Conservation (phyloP, 116 monocot genomes). For the Iris pallida region DNA sequence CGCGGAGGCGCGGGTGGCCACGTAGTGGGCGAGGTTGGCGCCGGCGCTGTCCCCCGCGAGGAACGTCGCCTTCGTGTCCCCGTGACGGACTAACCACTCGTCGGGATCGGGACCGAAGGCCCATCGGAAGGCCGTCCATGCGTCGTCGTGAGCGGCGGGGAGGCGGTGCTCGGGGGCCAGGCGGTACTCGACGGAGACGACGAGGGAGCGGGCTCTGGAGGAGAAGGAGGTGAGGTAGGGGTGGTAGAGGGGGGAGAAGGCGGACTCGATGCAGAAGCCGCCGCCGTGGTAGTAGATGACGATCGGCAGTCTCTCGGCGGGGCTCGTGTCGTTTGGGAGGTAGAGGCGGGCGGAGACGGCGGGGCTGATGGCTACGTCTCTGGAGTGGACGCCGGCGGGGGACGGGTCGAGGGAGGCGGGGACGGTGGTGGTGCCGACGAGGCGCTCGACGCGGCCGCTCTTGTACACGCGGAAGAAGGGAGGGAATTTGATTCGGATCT, state of each 20-base stretch:
- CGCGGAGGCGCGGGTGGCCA: conserved; percentile 3
- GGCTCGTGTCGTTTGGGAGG: neutral
- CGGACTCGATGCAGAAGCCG: conserved; percentile 22
- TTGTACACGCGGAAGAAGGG: conserved; percentile 9
- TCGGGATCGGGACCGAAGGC: conserved; percentile 1
- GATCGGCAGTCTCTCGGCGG: conserved; percentile 3
- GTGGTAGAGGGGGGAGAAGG: conserved; percentile 18
- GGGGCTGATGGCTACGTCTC: conserved; percentile 20
- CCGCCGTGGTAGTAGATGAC: conserved; percentile 27
- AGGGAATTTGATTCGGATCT: neutral
- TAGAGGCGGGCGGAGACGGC: conserved; percentile 20
- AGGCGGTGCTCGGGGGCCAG: conserved; percentile 60
- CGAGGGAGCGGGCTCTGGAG: conserved; percentile 15
- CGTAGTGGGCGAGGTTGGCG: conserved; percentile 72
- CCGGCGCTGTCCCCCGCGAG: conserved; percentile 78
- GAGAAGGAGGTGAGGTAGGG: conserved; percentile 11
- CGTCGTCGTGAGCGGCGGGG: conserved; percentile 44
- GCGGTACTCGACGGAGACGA: conserved; percentile 67
- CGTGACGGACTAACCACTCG: conserved; percentile 11
- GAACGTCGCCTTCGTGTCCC: conserved; percentile 21
- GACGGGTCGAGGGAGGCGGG: conserved; percentile 7
- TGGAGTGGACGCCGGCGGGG: conserved; percentile 17
- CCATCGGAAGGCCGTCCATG: conserved; percentile 20
- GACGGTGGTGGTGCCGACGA: neutral
- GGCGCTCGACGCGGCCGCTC: conserved; percentile 25